Conservation (phyloP, 1,284 basidiomycete genomes). For the Trichosporon coremiiforme region DNA sequence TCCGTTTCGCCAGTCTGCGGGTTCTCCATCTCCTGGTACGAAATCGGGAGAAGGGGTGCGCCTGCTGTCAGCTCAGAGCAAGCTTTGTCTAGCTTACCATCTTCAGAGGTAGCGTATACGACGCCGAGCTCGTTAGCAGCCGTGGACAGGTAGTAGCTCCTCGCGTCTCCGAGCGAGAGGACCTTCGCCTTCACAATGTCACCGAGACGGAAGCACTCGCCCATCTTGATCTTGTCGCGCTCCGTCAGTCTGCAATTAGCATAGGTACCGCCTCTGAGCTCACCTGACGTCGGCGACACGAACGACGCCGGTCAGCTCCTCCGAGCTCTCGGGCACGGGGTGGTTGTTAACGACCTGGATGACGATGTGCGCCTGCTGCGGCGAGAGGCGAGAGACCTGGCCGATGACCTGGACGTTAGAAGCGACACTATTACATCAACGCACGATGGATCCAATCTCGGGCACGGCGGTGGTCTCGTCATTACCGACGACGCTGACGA, state of each 20-base stretch:
- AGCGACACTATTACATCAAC: conserved; percentile 19
- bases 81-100: conserved; percentile 39
- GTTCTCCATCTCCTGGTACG: conserved; percentile 58
- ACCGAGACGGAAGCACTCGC: conserved; percentile 92
- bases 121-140: conserved; percentile 87
- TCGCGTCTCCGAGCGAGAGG: conserved; percentile 86
- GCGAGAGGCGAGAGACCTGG: conserved; percentile 72
- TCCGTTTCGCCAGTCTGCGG: conserved; percentile 53
- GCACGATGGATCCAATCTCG: conserved; percentile 54
- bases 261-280: conserved; percentile 10
- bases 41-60: conserved; percentile 52
- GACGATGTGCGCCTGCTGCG: conserved; percentile 80
- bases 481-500: conserved; percentile 52
- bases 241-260: conserved; percentile 66
- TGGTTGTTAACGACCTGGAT: conserved; percentile 87
- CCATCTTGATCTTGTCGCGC: conserved; percentile 88
- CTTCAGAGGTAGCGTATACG: conserved; percentile 53
- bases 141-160: conserved; percentile 92
- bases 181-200: conserved; percentile 92
- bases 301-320: conserved; percentile 92
- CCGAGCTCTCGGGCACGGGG: conserved; percentile 76
- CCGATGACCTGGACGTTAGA: conserved; percentile 43
- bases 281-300: conserved; percentile 83
- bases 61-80: conserved; percentile 34
- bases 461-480: conserved; percentile 53